Conservation (phyloP, 768 basidiomycete genomes). For the Hygrocybe punicea region DNA sequence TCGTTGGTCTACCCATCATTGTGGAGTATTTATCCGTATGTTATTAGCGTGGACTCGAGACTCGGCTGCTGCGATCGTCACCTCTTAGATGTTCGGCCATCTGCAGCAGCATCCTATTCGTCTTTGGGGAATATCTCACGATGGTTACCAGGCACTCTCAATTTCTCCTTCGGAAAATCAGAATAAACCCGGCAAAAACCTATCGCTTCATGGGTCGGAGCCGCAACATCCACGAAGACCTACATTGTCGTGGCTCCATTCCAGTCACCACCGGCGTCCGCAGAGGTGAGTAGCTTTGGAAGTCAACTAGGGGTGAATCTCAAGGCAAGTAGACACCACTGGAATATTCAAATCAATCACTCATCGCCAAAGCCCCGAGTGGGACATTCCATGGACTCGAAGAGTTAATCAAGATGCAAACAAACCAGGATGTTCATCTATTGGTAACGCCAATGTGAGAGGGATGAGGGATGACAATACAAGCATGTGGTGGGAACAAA, state of each 20-base stretch:
- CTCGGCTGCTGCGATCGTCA: conserved; percentile 48
- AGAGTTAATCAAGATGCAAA: conserved; percentile 29
- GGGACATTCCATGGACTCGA: conserved; percentile 68
- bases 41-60: conserved; percentile 75
- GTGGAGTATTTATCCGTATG: conserved; percentile 4
- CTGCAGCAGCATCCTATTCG: conserved; percentile 13
- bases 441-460: not conserved
- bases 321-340: not conserved
- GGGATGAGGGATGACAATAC: not conserved
- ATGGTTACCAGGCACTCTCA: conserved; percentile 78
- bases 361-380: conserved; percentile 52
- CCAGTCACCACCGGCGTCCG: conserved; percentile 38
- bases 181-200: conserved; percentile 18
- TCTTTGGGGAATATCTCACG: conserved; percentile 40
- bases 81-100: conserved; percentile 41
- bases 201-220: conserved; percentile 15
- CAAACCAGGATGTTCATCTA: not conserved
- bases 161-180: conserved; percentile 43
- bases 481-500: conserved; percentile 42
- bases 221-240: conserved; percentile 33
- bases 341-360: conserved; percentile 30
- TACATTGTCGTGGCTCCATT: conserved; percentile 46
- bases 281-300: conserved; percentile 30
- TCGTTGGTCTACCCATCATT: conserved; percentile 45
- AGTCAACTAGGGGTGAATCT: conserved; percentile 1